Evolutionary conservation across 2,329 filamentous ascomycete species (phyloP).

Genomic region (Trichoderma koningii): DNA sequence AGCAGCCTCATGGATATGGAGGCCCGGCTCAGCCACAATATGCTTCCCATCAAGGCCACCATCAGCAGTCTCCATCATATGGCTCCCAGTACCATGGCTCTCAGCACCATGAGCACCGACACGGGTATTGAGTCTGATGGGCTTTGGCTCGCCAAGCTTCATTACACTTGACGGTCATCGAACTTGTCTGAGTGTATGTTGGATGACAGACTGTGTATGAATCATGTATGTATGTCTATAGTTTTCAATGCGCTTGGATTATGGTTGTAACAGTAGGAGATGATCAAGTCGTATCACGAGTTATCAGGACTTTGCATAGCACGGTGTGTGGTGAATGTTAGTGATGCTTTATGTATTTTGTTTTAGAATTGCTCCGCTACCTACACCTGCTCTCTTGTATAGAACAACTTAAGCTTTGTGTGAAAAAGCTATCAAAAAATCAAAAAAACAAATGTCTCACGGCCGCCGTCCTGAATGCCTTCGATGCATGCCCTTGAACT

Average conservation of each 20-base stretch:
- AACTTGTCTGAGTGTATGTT: neutral
- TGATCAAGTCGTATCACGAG: neutral
- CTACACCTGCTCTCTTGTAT: neutral
- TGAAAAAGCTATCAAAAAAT: neutral
- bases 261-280: neutral
- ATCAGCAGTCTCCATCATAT: slow-evolving; percentile 38
- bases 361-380: neutral
- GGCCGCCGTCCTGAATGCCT: neutral
- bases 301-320: no score
- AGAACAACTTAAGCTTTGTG: neutral
- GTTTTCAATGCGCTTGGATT: neutral
- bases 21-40: slow-evolving; percentile 33
- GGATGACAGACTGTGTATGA: neutral
- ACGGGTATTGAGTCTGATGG: slow-evolving; percentile 36
- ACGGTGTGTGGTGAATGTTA: no score
- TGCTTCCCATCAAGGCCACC: slow-evolving; percentile 31
- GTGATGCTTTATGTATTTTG: no score
- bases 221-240: neutral
- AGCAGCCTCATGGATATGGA: slow-evolving; percentile 29
- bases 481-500: slow-evolving; percentile 5
- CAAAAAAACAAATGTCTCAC: neutral
- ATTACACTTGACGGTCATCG: neutral
- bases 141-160: neutral
- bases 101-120: slow-evolving; percentile 43
- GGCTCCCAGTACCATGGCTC: slow-evolving; percentile 29